A percentile compares a stretch with the other conserved stretches of the same genome.
Conservation (phyloP, 345 rosid genomes). For the Euphorbia lathyris region DNA sequence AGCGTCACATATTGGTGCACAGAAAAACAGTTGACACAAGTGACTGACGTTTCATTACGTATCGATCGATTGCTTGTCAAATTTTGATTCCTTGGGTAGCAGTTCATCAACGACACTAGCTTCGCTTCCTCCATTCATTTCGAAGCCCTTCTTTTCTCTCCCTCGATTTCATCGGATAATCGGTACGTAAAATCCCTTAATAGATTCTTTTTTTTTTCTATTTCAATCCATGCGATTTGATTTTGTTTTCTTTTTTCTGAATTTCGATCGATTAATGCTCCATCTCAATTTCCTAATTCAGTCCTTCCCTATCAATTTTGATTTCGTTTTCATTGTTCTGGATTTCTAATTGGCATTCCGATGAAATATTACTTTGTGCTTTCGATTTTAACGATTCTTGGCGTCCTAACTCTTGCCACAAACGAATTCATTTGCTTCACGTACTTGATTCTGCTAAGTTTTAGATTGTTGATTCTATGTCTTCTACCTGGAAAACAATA, state of each 20-base stretch:
- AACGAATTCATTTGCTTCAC: background rate
- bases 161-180: background rate
- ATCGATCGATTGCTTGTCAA: background rate
- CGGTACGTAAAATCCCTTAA: background rate
- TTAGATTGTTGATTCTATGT: background rate
- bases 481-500: background rate
- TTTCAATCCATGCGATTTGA: background rate
- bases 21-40: background rate
- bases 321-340: background rate
- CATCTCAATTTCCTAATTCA: background rate
- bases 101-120: background rate
- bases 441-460: background rate
- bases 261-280: background rate
- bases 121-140: background rate
- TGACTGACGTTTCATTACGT: background rate
- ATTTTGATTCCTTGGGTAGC: background rate
- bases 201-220: background rate
- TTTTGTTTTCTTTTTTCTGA: background rate
- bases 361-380: too few relatives aligned
- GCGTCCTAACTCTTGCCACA: background rate
- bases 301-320: background rate
- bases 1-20: too few relatives aligned
- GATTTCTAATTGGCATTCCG: background rate
- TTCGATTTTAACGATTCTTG: background rate
- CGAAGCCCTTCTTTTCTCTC: background rate